Base-by-base conservation (phyloP, 768 basidiomycete species). In the Pulveroboletus sp. region DNA sequence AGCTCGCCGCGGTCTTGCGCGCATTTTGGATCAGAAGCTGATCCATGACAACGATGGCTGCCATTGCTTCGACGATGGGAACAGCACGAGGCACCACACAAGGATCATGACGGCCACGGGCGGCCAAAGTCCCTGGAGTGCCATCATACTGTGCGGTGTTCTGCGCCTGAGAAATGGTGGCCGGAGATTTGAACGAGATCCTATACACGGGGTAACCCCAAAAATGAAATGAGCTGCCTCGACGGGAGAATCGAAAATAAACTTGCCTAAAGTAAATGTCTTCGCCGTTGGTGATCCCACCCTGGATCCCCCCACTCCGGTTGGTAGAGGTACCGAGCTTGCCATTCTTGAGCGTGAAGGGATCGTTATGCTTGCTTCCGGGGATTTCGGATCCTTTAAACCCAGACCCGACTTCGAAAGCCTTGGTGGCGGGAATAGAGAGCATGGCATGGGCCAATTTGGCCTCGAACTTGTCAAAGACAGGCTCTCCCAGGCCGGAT, bases 51-150 rank as follows among this genome's bases (percentile, higher is more conserved):
- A 97, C 95, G 43, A 98, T 77, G 26, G 87, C 85, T 0, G 95
- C 93, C 96, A 99, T 99, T 1, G 91, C 83, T 72, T 99, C 96
- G 39, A 98, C 95, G 60, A 99, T 99, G 38, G 96, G 93, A 8
- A 97, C 92, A 17, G 93, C 93, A 41, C 93, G 85, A 37, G 95
- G 95, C 6, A 99, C 93, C 39, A 99, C 95, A 66, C 95, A 97
- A 15, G 95, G 93, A 65, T 97, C 95, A 70, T 98, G 95, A 46
- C 96, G 79, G 11, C 96, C 96, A 30, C 92, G 80, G 33, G 96
- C 89, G 11, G 93, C 93, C 46, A 99, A 79, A 35, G 78, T 79
- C 24, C 96, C 96, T 1, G 81, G 74, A 9, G 90, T 89, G 27
- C 96, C 96, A 64, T 96, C 85, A 68, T 99, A 99, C 68, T 89